Evolutionary conservation across 2,329 filamentous ascomycete species (phyloP).

Genomic region (Xylaria multiplex): DNA sequence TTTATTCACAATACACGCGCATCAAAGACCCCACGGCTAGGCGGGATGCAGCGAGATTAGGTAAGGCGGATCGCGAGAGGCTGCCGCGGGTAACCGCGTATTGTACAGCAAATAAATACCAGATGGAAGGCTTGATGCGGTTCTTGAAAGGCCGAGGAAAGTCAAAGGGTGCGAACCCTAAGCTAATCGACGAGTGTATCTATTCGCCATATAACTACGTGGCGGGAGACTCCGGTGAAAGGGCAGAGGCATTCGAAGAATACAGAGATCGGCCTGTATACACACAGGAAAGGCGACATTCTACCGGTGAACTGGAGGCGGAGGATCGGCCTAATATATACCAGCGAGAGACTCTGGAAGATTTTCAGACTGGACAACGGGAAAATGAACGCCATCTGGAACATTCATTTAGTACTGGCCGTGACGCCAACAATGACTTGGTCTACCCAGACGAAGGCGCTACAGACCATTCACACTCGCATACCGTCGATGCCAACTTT

Average conservation of each 20-base stretch:
- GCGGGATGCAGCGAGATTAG: slow-evolving; percentile 88
- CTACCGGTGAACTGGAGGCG: slow-evolving; percentile 77
- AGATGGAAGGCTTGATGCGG: slow-evolving; percentile 87
- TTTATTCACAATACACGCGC: slow-evolving; percentile 96
- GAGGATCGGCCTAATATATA: slow-evolving; percentile 68
- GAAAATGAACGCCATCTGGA: slow-evolving; percentile 42
- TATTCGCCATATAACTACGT: slow-evolving; percentile 92
- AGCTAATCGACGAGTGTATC: slow-evolving; percentile 96
- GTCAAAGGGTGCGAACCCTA: slow-evolving; percentile 82
- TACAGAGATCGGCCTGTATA: slow-evolving; percentile 53
- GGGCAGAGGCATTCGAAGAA: slow-evolving; percentile 51
- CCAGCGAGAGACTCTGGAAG: slow-evolving; percentile 71
- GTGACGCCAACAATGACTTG: slow-evolving; percentile 50
- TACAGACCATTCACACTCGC: slow-evolving; percentile 48
- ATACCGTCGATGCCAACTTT: slow-evolving; percentile 71
- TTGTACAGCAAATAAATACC: slow-evolving; percentile 91
- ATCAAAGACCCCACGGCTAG: slow-evolving; percentile 97
- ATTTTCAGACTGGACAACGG: slow-evolving; percentile 59
- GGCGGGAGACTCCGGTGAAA: slow-evolving; percentile 50
- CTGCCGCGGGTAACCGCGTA: slow-evolving; percentile 95
- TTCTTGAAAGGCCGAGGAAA: slow-evolving; percentile 88
- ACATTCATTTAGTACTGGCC: slow-evolving; percentile 43
- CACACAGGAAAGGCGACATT: slow-evolving; percentile 74
- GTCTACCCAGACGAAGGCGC: slow-evolving; percentile 49
- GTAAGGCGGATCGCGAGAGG: slow-evolving; percentile 89